Conservation (phyloP, 495 filamentous ascomycete genomes). For the Penicillium roqueforti region DNA sequence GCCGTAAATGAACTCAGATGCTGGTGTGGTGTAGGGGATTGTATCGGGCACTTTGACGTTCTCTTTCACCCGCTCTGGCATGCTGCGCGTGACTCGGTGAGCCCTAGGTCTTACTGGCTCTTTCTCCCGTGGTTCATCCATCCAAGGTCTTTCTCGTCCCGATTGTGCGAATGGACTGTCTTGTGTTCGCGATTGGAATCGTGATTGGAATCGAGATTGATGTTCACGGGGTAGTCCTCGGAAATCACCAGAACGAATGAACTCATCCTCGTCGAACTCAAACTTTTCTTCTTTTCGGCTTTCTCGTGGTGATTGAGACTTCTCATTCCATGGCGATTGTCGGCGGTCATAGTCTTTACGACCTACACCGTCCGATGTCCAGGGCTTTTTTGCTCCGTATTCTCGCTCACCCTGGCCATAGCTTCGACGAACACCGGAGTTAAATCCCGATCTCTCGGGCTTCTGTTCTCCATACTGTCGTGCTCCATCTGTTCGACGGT, state of each 20-base stretch:
- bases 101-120: conserved; percentile 11
- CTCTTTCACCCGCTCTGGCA: conserved; percentile 38
- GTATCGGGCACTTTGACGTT: conserved; percentile 48
- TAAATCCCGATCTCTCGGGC: background rate
- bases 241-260: conserved; percentile 35
- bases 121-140: conserved; percentile 5
- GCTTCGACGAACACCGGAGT: background rate
- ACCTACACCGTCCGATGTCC: background rate
- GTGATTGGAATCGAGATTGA: conserved; percentile 15
- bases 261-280: conserved; percentile 34
- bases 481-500: background rate
- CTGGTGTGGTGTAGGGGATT: conserved; percentile 76
- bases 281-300: background rate
- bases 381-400: background rate
- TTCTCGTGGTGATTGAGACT: background rate
- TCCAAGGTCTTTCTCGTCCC: background rate
- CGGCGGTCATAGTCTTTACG: background rate
- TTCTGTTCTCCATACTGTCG: background rate
- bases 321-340: background rate
- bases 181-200: background rate
- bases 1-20: conserved; percentile 90
- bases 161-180: background rate
- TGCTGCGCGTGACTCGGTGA: conserved; percentile 26
- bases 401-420: background rate
- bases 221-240: conserved; percentile 25